These are phyloP conservation scores for Chaetomidium leptoderma DNA, from an alignment of 495 filamentous ascomycete genomes.

Conservation along the genomic window DNA sequence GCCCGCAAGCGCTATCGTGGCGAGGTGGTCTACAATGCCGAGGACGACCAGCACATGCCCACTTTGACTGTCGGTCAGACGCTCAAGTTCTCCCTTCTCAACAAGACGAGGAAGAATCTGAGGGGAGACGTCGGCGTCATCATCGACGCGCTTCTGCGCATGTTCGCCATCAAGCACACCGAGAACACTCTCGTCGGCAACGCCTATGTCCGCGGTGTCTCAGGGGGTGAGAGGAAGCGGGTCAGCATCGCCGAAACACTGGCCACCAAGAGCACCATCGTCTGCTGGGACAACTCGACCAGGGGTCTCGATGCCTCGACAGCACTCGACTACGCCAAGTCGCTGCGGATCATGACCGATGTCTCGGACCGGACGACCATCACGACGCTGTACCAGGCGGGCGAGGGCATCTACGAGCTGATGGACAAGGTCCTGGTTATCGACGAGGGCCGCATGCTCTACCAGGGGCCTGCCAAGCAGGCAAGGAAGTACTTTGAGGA, in stretches of 20 bases:
- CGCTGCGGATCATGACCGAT: slow-evolving; percentile 70
- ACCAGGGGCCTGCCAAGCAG: slow-evolving; percentile 52
- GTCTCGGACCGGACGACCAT: slow-evolving; percentile 67
- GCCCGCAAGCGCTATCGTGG: slow-evolving; percentile 54
- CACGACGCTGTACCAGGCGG: slow-evolving; percentile 75
- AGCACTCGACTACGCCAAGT: slow-evolving; percentile 67
- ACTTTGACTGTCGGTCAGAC: slow-evolving; percentile 72
- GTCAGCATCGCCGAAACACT: slow-evolving; percentile 48
- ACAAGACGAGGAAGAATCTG: slow-evolving; percentile 39
- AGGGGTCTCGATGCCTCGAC: slow-evolving; percentile 71
- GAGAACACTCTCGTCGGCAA: background rate
- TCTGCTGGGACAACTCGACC: slow-evolving; percentile 60
- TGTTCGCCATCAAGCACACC: background rate
- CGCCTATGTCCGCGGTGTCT: slow-evolving; percentile 42
- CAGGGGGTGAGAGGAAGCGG: slow-evolving; percentile 55
- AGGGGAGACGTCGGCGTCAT: slow-evolving; percentile 34
- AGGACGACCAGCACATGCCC: slow-evolving; percentile 76
- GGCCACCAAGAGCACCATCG: slow-evolving; percentile 36
- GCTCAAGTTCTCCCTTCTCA: slow-evolving; percentile 67
- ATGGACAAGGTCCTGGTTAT: slow-evolving; percentile 65
- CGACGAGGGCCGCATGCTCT: slow-evolving; percentile 61
- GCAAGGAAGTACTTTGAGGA: slow-evolving; percentile 57
- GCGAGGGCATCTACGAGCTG: slow-evolving; percentile 69
- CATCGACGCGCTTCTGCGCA: slow-evolving; percentile 11
- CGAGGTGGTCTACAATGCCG: slow-evolving; percentile 72